Conservation (phyloP, 1,284 basidiomycete genomes). For the Salmacisia buchloeana region DNA sequence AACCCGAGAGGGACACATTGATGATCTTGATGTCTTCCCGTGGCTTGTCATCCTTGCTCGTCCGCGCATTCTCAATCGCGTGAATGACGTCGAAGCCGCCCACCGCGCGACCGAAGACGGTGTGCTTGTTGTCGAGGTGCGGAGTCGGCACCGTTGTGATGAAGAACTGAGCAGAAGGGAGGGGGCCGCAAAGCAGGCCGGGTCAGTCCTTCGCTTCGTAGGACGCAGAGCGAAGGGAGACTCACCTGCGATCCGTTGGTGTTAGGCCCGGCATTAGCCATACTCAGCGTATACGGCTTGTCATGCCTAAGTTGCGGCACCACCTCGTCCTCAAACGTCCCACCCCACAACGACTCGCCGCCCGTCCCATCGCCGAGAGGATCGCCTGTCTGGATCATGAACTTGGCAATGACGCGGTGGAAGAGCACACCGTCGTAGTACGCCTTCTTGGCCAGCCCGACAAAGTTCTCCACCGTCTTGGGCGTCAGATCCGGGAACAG, state of each 20-base stretch:
- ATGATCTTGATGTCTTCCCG: constrained; percentile 26
- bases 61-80: constrained; percentile 73
- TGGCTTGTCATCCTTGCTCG: constrained; percentile 53
- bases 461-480: constrained; percentile 95
- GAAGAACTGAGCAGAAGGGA: constrained; percentile 72
- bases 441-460: constrained; percentile 80
- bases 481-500: constrained; percentile 87
- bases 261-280: constrained; percentile 92
- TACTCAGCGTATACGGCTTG: constrained; percentile 90
- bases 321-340: constrained; percentile 94
- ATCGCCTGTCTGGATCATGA: constrained; percentile 99
- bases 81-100: constrained; percentile 58
- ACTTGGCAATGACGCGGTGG: constrained; percentile 96
- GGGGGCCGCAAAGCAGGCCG: background rate
- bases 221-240: background rate
- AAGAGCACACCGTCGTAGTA: constrained; percentile 94
- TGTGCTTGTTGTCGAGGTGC: constrained; percentile 69
- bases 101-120: constrained; percentile 58
- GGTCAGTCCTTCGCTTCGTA: background rate
- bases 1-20: constrained; percentile 14
- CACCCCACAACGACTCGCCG: constrained; percentile 86
- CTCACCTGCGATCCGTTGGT: constrained; percentile 64
- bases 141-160: constrained; percentile 93
- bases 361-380: constrained; percentile 95
- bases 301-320: constrained; percentile 81